These are phyloP conservation scores for Funneliformis caledonium DNA, from an alignment of 371 early-diverging fungal genomes.

Conservation along the genomic window DNA sequence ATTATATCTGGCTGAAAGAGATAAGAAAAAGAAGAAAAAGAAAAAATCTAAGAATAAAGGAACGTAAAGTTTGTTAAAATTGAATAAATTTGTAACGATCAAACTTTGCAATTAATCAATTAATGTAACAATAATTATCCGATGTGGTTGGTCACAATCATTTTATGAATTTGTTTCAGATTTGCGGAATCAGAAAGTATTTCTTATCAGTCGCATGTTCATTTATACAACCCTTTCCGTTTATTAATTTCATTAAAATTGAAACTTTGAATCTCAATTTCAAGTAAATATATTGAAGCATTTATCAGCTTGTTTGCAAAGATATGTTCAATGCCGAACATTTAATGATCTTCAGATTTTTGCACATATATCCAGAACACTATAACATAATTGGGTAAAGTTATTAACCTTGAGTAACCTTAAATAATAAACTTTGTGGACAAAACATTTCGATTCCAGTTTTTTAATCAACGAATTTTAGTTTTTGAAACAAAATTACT, in stretches of 20 bases:
- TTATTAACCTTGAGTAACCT: neutral
- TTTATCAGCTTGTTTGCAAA: no score
- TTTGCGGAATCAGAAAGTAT: neutral
- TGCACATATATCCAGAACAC: no score
- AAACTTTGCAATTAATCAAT: neutral
- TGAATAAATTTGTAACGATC: no score
- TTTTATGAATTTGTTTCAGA: neutral
- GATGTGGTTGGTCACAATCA: neutral
- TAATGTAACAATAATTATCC: neutral
- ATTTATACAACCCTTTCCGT: no score
- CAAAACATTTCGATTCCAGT: neutral
- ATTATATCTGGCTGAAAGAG: conserved; percentile 14
- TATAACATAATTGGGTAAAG: neutral
- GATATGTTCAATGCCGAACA: no score
- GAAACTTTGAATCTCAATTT: no score
- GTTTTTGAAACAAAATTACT: neutral
- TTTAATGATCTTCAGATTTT: no score
- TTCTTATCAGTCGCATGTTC: no score
- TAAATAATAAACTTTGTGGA: no score
- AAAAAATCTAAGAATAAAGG: neutral
- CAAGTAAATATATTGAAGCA: no score
- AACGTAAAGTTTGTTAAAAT: neutral
- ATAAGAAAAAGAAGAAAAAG: conserved; percentile 29
- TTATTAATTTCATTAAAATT: no score
- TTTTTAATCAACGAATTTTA: neutral